Evolutionary conservation across 2,329 filamentous ascomycete species (phyloP).

Genomic region (Rhinocladiella similis): DNA sequence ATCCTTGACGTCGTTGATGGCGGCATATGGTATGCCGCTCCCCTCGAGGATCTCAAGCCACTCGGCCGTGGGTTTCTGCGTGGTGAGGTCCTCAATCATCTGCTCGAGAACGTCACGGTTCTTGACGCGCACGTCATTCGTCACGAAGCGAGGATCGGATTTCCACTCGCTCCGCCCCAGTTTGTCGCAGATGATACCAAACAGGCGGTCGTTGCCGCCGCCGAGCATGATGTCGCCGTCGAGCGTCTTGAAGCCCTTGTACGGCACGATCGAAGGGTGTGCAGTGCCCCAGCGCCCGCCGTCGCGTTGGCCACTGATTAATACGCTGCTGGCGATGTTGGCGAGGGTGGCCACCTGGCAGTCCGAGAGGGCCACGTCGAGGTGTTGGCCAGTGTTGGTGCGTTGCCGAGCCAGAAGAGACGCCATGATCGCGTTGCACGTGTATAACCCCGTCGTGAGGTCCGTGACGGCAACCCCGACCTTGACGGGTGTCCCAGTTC

Average conservation of each 20-base stretch:
- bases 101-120: constrained; percentile 76
- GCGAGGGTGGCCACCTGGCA: constrained; percentile 91
- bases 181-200: constrained; percentile 59
- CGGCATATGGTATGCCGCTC: constrained; percentile 90
- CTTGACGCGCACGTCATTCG: constrained; percentile 59
- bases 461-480: constrained; percentile 97
- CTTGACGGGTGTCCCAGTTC: constrained; percentile 90
- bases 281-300: constrained; percentile 93
- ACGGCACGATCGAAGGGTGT: constrained; percentile 97
- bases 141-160: constrained; percentile 56
- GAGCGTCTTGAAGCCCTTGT: constrained; percentile 72
- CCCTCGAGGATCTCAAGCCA: constrained; percentile 87
- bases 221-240: constrained; percentile 65
- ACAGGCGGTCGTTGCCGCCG: constrained; percentile 64
- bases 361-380: constrained; percentile 88
- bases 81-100: constrained; percentile 74
- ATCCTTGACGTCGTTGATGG: constrained; percentile 87
- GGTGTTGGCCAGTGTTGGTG: constrained; percentile 71
- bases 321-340: constrained; percentile 91
- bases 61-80: constrained; percentile 76
- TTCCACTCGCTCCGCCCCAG: constrained; percentile 61
- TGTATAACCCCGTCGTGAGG: constrained; percentile 91
- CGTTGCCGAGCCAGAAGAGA: constrained; percentile 78
- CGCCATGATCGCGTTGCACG: constrained; percentile 93
- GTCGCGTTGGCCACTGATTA: constrained; percentile 86